phyloP scores from a whole-genome alignment of 192 early-diverging fungal species.

The Backusella morwellensis region DNA sequence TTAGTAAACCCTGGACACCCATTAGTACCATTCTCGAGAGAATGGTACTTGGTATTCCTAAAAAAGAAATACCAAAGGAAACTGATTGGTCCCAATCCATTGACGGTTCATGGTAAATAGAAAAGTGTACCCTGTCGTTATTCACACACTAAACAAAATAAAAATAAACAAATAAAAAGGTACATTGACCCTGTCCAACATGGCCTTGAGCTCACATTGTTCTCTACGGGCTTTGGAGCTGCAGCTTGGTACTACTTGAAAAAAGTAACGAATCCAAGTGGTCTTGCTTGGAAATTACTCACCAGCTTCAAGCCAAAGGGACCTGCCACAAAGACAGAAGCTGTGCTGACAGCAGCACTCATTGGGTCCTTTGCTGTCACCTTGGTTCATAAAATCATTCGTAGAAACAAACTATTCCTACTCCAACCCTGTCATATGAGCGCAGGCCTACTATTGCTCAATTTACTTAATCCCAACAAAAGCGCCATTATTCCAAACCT shows the following conservation, averaged over 20 bases:
- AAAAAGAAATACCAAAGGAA: slow-evolving; percentile 40
- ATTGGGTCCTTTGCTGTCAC: slow-evolving; percentile 40
- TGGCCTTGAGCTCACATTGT: slow-evolving; percentile 42
- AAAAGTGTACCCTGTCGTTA: neutral
- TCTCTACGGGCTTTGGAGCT: slow-evolving; percentile 35
- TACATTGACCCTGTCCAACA: slow-evolving; percentile 52
- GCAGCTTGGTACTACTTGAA: slow-evolving; percentile 36
- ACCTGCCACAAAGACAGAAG: slow-evolving; percentile 32
- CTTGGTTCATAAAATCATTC: slow-evolving; percentile 39
- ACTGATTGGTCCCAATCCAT: slow-evolving; percentile 48
- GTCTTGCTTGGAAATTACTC: slow-evolving; percentile 17
- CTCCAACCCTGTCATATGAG: slow-evolving; percentile 61
- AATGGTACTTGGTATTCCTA: neutral
- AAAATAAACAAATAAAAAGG: slow-evolving; percentile 26
- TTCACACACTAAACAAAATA: neutral
- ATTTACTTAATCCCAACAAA: slow-evolving; percentile 42
- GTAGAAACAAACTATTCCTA: slow-evolving; percentile 42
- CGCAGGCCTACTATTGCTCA: slow-evolving; percentile 40
- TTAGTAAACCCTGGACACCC: neutral
- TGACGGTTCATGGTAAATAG: slow-evolving; percentile 46
- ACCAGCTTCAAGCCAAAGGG: slow-evolving; percentile 24
- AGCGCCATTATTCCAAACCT: slow-evolving; percentile 35
- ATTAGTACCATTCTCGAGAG: neutral
- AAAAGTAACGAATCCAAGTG: slow-evolving; percentile 7
- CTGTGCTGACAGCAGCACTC: slow-evolving; percentile 30